phyloP scores from a whole-genome alignment of 768 basidiomycete genomes.

The Lepiota subincarnata region DNA sequence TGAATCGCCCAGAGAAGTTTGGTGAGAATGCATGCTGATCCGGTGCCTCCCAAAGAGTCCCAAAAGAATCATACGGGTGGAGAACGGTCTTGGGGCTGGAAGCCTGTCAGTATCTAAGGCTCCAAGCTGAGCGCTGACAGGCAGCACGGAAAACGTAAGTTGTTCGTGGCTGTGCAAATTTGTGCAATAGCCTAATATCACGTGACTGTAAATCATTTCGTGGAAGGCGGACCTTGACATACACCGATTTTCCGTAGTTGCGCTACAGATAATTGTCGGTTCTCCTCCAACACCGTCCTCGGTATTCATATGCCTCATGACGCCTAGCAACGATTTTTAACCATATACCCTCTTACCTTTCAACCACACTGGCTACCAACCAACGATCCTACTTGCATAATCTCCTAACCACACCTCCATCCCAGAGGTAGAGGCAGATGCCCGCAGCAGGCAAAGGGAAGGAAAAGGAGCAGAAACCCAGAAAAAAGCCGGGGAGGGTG shows the following conservation, averaged over 20 bases:
- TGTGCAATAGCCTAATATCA: not conserved
- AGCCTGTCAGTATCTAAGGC: no score
- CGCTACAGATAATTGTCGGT: conserved; percentile 12
- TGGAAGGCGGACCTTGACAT: conserved; percentile 18
- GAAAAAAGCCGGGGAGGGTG: conserved; percentile 29
- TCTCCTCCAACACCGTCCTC: conserved; percentile 14
- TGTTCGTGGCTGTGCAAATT: not conserved
- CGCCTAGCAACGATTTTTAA: not conserved
- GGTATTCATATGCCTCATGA: conserved; percentile 9
- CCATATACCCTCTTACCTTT: conserved; percentile 1
- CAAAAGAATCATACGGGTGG: no score
- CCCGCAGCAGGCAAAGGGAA: conserved; percentile 17
- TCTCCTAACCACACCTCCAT: not conserved
- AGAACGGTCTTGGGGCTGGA: no score
- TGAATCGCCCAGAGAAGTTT: no score
- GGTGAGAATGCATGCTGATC: no score
- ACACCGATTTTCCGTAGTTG: conserved; percentile 14
- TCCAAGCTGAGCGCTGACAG: not conserved
- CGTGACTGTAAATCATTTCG: conserved; percentile 2
- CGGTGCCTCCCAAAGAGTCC: no score
- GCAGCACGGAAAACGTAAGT: no score
- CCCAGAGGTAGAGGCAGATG: conserved; percentile 17
- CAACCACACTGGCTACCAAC: not conserved
- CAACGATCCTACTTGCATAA: not conserved
- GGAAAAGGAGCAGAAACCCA: conserved; percentile 22